These are phyloP conservation scores for Leccinum variicolor DNA, from an alignment of 768 basidiomycete species.

Conservation along the genomic window DNA sequence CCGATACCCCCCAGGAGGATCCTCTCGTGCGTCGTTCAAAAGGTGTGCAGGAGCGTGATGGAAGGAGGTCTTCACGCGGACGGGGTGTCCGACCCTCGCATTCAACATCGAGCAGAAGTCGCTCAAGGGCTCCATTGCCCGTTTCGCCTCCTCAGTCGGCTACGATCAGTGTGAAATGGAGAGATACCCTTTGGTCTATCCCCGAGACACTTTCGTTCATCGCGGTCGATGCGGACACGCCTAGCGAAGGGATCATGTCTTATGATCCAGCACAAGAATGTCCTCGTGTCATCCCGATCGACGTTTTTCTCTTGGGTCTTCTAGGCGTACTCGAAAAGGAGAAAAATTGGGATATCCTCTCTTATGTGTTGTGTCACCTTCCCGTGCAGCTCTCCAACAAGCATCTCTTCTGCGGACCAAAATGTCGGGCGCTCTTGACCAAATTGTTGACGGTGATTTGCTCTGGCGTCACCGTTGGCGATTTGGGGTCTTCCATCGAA, in stretches of 20 bases:
- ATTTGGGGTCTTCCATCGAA: slow-evolving; percentile 54
- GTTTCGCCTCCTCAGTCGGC: slow-evolving; percentile 24
- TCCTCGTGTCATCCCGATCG: slow-evolving; percentile 61
- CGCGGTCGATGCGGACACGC: slow-evolving; percentile 51
- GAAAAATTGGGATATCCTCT: slow-evolving; percentile 88
- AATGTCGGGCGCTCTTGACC: slow-evolving; percentile 60
- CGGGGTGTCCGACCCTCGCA: slow-evolving; percentile 42
- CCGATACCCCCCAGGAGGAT: slow-evolving; percentile 30
- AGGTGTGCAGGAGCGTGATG: slow-evolving; percentile 49
- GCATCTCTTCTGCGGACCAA: slow-evolving; percentile 92
- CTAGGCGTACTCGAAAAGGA: slow-evolving; percentile 68
- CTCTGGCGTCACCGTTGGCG: slow-evolving; percentile 55
- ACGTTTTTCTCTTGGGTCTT: slow-evolving; percentile 65
- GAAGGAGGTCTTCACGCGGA: slow-evolving; percentile 50
- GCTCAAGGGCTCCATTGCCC: slow-evolving; percentile 49
- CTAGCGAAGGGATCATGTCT: slow-evolving; percentile 65
- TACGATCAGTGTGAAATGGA: slow-evolving; percentile 32
- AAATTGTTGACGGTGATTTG: slow-evolving; percentile 67
- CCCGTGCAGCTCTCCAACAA: slow-evolving; percentile 93
- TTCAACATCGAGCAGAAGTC: slow-evolving; percentile 55
- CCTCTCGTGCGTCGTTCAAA: slow-evolving; percentile 41
- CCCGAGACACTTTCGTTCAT: slow-evolving; percentile 65
- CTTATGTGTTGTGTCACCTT: slow-evolving; percentile 87
- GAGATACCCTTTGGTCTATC: slow-evolving; percentile 59
- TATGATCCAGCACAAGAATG: slow-evolving; percentile 52